Conservation (phyloP, 495 filamentous ascomycete species). For the Neurospora discreta region DNA sequence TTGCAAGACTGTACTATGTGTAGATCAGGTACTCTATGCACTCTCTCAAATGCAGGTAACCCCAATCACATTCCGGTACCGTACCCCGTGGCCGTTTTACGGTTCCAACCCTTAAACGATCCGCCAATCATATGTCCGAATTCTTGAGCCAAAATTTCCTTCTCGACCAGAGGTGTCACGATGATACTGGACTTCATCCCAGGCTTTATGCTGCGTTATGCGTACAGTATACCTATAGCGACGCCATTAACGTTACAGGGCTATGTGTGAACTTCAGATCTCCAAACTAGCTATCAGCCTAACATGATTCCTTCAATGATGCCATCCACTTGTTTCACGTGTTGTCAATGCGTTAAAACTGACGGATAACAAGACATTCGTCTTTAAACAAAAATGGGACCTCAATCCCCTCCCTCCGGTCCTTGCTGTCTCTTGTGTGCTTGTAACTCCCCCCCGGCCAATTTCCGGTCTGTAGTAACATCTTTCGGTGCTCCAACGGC, state of each 20-base stretch:
- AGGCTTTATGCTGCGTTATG: background rate
- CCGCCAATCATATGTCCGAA: background rate
- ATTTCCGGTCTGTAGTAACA: background rate
- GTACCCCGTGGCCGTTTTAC: background rate
- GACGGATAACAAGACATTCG: background rate
- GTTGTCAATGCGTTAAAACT: background rate
- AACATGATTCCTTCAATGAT: background rate
- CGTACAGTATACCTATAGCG: background rate
- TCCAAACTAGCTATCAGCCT: background rate
- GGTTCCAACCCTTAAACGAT: background rate
- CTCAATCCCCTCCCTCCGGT: background rate
- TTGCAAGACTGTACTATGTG: background rate
- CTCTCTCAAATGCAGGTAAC: background rate
- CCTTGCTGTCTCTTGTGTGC: background rate
- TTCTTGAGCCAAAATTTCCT: background rate
- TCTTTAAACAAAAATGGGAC: background rate
- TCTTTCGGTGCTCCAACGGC: background rate
- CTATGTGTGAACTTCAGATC: background rate
- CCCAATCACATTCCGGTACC: background rate
- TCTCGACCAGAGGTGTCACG: background rate
- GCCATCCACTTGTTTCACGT: background rate
- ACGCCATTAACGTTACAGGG: background rate
- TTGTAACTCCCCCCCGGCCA: background rate
- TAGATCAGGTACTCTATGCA: background rate
- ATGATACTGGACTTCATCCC: background rate